Base-by-base conservation (phyloP, 164 flowering plant species). In the Stephania yunnanensis region DNA sequence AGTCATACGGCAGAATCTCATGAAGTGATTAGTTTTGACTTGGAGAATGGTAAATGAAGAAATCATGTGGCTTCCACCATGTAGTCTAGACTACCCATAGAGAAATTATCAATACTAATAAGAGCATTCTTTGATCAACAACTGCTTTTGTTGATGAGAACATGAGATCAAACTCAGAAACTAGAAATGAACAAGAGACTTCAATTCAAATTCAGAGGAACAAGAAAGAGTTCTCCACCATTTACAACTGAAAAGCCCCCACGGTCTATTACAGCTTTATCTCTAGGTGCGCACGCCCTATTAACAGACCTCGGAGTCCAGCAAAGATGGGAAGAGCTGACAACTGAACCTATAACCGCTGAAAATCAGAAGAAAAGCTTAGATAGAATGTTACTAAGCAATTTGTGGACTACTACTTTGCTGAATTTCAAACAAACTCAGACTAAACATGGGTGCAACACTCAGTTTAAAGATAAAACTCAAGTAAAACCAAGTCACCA, bases 371-470 rank as follows among this genome's bases (percentile, higher is more conserved):
- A 58, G 64, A 58, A n/a, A 12, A 58, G 64, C 1, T 0, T 36
- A 2, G 2, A 2, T 36, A 36, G 42, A 36, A 69, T 25, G 2
- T 17, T 42, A 11, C 15, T 17, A 17, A 46, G 29, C 25, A 44
- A 30, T 17, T 69, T 20, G 25, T 69, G 44, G 42, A 69, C 48
- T 36, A 11, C n/a, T 12, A 6, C 70, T 36, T 36, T 15, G 6
- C 36, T 11, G 63, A 70, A 64, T 72, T 42, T 22, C 30, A 25
- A 12, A 36, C 30, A 20, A 31, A 50, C n/a, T 15, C 20, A 25
- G 42, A 46, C 46, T 11, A 69, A 77, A 65, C 71, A 67, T 22
- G 48, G 25, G 73, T 46, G 66, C 12, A 71, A 17, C 30, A 72
- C 45, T 72, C 50, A 55, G 25, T 65, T 15, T 22, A 6, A 50